Base-by-base conservation (phyloP, 2,329 filamentous ascomycete genomes). In the Drechslerella dactyloides region DNA sequence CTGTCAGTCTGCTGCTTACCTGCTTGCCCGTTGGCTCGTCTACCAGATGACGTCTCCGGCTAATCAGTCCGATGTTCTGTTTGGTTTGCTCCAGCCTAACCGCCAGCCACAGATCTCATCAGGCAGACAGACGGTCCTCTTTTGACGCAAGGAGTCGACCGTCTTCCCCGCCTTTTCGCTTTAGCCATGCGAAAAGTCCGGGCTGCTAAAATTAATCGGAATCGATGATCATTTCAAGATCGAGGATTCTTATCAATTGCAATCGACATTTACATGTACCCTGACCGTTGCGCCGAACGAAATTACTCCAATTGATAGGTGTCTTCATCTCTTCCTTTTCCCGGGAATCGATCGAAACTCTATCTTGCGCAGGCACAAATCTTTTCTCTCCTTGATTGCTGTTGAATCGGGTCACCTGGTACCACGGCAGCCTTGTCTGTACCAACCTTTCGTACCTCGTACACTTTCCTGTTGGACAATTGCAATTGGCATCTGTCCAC, bases 31-130 rank as follows among this genome's bases (percentile, higher is more conserved):
- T 4, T 19, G 2, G n/a, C n/a, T 21, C 17, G 19, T 21, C 15
- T 48, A 11, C 44, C 19, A 10, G 44, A 48, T 48, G 44, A 48
- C 44, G 44, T 48, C 44, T 48, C 15, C 19, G n/a, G 44, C 44
- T 23, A 10, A 48, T 42, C 4, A 8, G 27, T 33, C 27, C 8
- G 27, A 33, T 33, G 4, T 33, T 42, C 37, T 17, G 11, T 42
- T 17, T 17, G 11, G 37, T 13, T 13, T 42, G 37, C n/a, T 17
- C 13, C 37, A 42, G 13, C n/a, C 37, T 17, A 42, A 15, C 37
- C 37, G 37, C 37, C 37, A 42, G 37, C 37, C 37, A 42, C 37
- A 42, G 37, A 42, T 42, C 37, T 42, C 37, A 42, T 42, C 37
- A 33, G 27, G 27, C 27, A 33, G 27, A 33, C 37, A 13, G 37